Evolutionary conservation across 2,329 filamentous ascomycete species (phyloP).

Genomic region (Penicillium sp.): DNA sequence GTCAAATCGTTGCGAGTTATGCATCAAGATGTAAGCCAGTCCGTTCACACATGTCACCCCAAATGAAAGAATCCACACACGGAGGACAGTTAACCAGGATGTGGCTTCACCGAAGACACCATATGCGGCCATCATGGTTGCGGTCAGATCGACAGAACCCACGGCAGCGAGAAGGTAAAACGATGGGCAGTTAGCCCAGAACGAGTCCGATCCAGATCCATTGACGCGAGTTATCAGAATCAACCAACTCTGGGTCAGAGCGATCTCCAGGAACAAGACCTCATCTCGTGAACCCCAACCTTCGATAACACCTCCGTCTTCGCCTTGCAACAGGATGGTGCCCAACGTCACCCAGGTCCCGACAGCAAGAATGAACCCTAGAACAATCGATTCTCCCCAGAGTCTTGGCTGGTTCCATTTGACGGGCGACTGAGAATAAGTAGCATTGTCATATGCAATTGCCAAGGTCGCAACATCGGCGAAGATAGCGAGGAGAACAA

Average conservation of each 20-base stretch:
- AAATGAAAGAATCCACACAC: slow-evolving; percentile 89
- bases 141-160: slow-evolving; percentile 75
- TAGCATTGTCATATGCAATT: slow-evolving; percentile 91
- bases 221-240: slow-evolving; percentile 96
- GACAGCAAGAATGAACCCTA: slow-evolving; percentile 75
- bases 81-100: slow-evolving; percentile 77
- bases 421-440: slow-evolving; percentile 79
- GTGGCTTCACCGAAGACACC: slow-evolving; percentile 71
- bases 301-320: slow-evolving; percentile 81
- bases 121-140: slow-evolving; percentile 81
- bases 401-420: slow-evolving; percentile 95
- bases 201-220: slow-evolving; percentile 59
- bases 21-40: slow-evolving; percentile 80
- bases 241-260: slow-evolving; percentile 90
- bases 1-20: slow-evolving; percentile 78
- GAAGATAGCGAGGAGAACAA: slow-evolving; percentile 94
- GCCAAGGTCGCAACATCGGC: slow-evolving; percentile 89
- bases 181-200: slow-evolving; percentile 86
- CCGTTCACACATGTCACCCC: slow-evolving; percentile 72
- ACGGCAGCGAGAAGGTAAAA: slow-evolving; percentile 81
- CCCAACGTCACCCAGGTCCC: slow-evolving; percentile 89
- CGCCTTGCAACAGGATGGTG: slow-evolving; percentile 69
- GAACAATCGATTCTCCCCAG: slow-evolving; percentile 86
- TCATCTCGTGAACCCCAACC: slow-evolving; percentile 80
- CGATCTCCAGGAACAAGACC: slow-evolving; percentile 86